Conservation (phyloP, 345 rosid species). For the Rhodomyrtus tomentosa region DNA sequence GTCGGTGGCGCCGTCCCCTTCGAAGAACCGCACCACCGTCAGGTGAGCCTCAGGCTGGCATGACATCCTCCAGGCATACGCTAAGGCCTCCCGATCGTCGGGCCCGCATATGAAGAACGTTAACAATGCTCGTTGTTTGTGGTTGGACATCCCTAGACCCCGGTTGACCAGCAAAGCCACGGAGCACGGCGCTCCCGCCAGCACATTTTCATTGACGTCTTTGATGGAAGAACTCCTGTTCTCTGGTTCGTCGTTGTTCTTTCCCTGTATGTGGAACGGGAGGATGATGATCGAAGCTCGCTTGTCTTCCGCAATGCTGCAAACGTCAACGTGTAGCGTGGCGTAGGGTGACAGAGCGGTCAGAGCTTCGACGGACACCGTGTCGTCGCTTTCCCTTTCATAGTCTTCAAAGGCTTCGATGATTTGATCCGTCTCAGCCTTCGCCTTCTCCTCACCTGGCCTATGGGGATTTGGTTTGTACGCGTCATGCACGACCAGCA, state of each 20-base stretch:
- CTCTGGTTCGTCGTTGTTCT: constrained; percentile 20
- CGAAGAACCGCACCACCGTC: constrained; percentile 36
- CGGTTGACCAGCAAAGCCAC: constrained; percentile 58
- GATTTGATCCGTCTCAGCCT: constrained; percentile 24
- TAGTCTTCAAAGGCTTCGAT: constrained; percentile 18
- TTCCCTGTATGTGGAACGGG: constrained; percentile 39
- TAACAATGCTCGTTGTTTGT: background rate
- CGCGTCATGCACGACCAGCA: constrained; percentile 45
- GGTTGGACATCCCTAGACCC: constrained; percentile 23
- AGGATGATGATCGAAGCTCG: constrained; percentile 27
- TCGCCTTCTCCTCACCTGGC: background rate
- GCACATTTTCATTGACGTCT: constrained; percentile 34
- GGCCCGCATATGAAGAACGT: constrained; percentile 48
- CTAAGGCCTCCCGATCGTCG: constrained; percentile 63
- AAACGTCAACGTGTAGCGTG: constrained; percentile 55
- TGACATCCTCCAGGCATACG: constrained; percentile 53
- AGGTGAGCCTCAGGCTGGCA: constrained; percentile 14
- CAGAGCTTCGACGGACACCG: constrained; percentile 21
- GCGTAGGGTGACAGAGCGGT: constrained; percentile 44
- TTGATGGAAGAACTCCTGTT: constrained; percentile 27
- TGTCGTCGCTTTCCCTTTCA: constrained; percentile 4
- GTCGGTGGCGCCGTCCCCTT: background rate
- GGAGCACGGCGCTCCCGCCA: constrained; percentile 49
- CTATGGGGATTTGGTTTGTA: background rate
- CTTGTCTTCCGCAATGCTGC: constrained; percentile 55